Evolutionary conservation across 208 protist genomes (phyloP).

Genomic region (Crithidia thermophila): DNA sequence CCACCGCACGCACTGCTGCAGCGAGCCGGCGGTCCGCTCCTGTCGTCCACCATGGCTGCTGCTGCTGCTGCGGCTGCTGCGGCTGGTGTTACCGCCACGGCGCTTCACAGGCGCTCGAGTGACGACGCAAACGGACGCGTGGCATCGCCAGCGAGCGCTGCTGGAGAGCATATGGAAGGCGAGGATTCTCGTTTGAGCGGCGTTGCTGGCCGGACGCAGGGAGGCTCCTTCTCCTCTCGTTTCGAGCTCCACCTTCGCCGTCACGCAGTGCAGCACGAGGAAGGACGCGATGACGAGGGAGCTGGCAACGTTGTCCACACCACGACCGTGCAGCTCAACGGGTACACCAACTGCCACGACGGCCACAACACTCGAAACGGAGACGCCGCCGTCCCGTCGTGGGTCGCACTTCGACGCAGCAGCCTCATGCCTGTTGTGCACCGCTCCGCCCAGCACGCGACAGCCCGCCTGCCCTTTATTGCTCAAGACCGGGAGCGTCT

Average conservation of each 20-base stretch:
- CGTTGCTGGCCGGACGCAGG: too few species aligned
- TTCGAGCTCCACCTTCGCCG: too few species aligned
- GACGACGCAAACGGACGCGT: too few species aligned
- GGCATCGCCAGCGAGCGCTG: too few species aligned
- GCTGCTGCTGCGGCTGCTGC: too few species aligned
- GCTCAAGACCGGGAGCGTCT: background rate
- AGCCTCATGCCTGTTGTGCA: conserved; percentile 20
- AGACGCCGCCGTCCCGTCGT: conserved; percentile 8
- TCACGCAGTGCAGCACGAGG: background rate
- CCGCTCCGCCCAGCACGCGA: background rate
- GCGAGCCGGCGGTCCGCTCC: too few species aligned
- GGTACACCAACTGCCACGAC: background rate
- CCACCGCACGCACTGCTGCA: background rate
- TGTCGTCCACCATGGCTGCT: too few species aligned
- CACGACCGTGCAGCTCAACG: background rate
- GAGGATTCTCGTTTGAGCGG: too few species aligned
- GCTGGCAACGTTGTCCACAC: background rate
- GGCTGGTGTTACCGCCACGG: too few species aligned
- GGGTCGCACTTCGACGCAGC: conserved; percentile 14
- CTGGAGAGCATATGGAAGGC: too few species aligned
- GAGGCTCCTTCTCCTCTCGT: too few species aligned
- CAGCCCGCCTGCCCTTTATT: background rate
- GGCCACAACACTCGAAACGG: background rate
- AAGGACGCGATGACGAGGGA: background rate
- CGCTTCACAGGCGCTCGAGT: too few species aligned